These are phyloP conservation scores for Globisporangium paroecandrum DNA, from an alignment of 352 stramenopile species.

Conservation along the genomic window DNA sequence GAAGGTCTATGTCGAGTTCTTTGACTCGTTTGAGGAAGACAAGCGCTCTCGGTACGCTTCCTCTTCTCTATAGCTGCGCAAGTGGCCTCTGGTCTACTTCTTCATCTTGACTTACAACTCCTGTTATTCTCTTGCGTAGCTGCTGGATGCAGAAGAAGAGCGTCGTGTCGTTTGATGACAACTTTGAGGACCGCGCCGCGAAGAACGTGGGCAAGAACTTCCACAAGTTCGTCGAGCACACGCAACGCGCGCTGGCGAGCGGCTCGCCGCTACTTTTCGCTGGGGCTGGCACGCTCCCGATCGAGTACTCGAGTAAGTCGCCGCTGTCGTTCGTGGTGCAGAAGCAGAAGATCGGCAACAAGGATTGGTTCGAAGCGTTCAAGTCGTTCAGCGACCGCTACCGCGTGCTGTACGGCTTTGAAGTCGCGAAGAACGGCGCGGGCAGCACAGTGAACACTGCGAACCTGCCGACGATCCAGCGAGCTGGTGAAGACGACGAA, in stretches of 20 bases:
- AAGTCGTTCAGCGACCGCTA: constrained; percentile 66
- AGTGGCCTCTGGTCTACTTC: background rate
- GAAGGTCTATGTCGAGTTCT: constrained; percentile 84
- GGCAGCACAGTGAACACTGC: constrained; percentile 5
- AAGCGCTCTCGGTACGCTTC: constrained; percentile 49
- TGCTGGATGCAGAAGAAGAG: constrained; percentile 87
- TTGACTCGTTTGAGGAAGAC: constrained; percentile 68
- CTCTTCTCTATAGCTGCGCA: background rate
- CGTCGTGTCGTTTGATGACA: constrained; percentile 62
- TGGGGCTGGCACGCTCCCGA: constrained; percentile 57
- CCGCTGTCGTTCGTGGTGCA: constrained; percentile 41
- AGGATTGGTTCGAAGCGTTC: constrained; percentile 70
- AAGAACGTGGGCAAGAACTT: constrained; percentile 84
- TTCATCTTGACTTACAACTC: background rate
- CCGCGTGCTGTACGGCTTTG: constrained; percentile 43
- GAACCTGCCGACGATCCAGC: constrained; percentile 4
- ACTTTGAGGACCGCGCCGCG: constrained; percentile 71
- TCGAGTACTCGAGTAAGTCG: constrained; percentile 79
- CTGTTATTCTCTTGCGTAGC: constrained; percentile 3
- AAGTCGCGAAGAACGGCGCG: constrained; percentile 4
- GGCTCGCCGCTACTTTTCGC: constrained; percentile 67
- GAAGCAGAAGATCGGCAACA: constrained; percentile 39
- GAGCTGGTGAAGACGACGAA: constrained; percentile 14
- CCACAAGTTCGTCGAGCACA: constrained; percentile 62
- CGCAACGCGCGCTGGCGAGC: constrained; percentile 65